These are phyloP conservation scores for Rhodotorula kratochvilovae DNA, from an alignment of 768 basidiomycete genomes.

Conservation along the genomic window DNA sequence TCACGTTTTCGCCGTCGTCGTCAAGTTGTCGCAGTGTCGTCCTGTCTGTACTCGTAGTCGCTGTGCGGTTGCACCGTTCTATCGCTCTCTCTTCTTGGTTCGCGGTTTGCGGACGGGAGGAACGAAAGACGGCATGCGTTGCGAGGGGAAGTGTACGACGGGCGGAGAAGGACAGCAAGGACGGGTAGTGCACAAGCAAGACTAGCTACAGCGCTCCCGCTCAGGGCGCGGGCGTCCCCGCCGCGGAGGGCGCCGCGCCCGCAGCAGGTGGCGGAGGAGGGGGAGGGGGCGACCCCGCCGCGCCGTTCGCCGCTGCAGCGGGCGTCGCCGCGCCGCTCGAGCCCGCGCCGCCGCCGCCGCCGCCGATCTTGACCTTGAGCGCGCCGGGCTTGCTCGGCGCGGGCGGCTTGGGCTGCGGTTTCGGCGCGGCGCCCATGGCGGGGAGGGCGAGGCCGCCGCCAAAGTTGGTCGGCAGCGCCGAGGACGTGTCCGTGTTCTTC, in stretches of 20 bases:
- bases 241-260: neutral
- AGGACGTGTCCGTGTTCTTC: constrained; percentile 10
- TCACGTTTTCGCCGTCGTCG: too few relatives aligned
- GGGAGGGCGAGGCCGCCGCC: constrained; percentile 34
- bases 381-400: neutral
- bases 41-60: too few relatives aligned
- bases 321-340: neutral
- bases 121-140: too few relatives aligned
- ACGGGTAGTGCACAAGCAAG: too few relatives aligned
- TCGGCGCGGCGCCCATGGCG: constrained; percentile 20
- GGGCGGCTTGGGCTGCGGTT: constrained; percentile 24
- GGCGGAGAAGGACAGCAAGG: neutral
- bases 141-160: neutral
- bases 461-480: constrained; percentile 30
- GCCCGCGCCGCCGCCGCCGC: neutral
- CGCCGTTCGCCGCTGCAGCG: neutral
- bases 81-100: too few relatives aligned
- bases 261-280: too few relatives aligned
- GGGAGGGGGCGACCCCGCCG: neutral
- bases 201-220: too few relatives aligned
- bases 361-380: constrained; percentile 6
- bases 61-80: too few relatives aligned
- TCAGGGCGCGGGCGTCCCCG: neutral
- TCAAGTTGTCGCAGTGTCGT: too few relatives aligned
- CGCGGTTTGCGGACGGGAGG: too few relatives aligned